Conservation (phyloP, 805 yeast genomes). For the Dipodascopsis tothii region DNA sequence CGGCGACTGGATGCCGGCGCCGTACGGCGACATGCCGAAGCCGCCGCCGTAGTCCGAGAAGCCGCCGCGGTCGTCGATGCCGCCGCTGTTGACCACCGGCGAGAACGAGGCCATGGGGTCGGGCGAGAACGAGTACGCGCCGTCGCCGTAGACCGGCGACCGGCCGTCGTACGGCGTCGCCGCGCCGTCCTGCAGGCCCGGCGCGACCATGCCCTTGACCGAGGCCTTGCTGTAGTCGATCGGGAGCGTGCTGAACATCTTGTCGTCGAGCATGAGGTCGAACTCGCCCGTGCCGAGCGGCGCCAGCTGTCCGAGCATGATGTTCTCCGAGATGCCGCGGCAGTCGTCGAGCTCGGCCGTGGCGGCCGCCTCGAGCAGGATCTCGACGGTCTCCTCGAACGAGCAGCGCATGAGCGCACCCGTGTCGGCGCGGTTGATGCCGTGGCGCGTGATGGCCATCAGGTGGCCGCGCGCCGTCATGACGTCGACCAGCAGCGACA, state of each 20-base stretch:
- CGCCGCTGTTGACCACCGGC: conserved; percentile 83
- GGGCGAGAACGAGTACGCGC: conserved; percentile 55
- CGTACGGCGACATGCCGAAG: conserved; percentile 48
- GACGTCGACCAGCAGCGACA: conserved; percentile 94
- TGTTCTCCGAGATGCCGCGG: conserved; percentile 96
- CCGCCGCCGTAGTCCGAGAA: conserved; percentile 83
- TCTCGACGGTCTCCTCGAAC: conserved; percentile 98
- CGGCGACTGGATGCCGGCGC: conserved; percentile 49
- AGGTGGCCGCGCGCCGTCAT: conserved; percentile 98
- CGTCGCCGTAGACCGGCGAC: conserved; percentile 51
- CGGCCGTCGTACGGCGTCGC: conserved; percentile 82
- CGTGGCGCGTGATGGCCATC: conserved; percentile 99
- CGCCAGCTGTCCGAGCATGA: conserved; percentile 95
- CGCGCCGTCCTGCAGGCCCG: conserved; percentile 51
- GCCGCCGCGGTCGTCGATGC: conserved; percentile 72
- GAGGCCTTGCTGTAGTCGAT: conserved; percentile 31
- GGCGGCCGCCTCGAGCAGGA: conserved; percentile 94
- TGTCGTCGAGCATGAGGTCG: conserved; percentile 90
- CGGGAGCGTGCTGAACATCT: conserved; percentile 42
- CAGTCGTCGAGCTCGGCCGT: conserved; percentile 97
- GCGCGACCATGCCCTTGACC: conserved; percentile 4
- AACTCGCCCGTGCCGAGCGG: conserved; percentile 98
- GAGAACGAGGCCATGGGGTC: conserved; percentile 73
- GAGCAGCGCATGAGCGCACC: conserved; percentile 99
- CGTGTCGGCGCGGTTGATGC: conserved; percentile 96